Conservation (phyloP, 2,329 filamentous ascomycete genomes). For the Sporothrix pallida region DNA sequence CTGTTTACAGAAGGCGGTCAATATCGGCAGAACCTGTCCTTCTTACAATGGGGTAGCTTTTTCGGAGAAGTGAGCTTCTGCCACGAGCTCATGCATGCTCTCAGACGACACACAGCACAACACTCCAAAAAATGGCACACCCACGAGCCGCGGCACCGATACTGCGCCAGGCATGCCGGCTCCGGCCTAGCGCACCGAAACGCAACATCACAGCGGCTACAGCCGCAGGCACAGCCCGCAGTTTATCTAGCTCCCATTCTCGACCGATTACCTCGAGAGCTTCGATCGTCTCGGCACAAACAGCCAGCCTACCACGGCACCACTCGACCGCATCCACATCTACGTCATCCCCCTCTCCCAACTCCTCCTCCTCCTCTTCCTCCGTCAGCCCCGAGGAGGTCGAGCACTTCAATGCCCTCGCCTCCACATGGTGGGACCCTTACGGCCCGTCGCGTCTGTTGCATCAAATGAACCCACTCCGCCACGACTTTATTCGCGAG, state of each 20-base stretch:
- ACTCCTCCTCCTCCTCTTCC: conserved; percentile 48
- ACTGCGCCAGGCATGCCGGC: conserved; percentile 32
- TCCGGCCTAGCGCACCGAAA: neutral
- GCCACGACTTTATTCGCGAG: conserved; percentile 84
- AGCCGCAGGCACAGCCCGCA: conserved; percentile 8
- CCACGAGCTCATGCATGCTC: neutral
- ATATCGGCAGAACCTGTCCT: neutral
- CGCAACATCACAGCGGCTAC: neutral
- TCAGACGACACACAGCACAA: neutral
- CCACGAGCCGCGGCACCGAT: conserved; percentile 29
- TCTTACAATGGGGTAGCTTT: neutral
- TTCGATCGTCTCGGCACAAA: neutral
- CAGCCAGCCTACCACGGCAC: neutral
- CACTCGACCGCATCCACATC: conserved; percentile 38
- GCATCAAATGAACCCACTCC: conserved; percentile 97
- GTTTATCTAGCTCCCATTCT: neutral
- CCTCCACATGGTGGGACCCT: conserved; percentile 96
- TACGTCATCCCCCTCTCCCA: conserved; percentile 29
- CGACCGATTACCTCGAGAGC: neutral
- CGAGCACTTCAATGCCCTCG: conserved; percentile 91
- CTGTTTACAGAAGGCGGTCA: conserved; percentile 30
- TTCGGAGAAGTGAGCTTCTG: neutral
- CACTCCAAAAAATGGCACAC: conserved; percentile 23
- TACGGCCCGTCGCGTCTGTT: conserved; percentile 89
- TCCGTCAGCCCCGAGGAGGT: conserved; percentile 90